These are phyloP conservation scores for Yamadazyma kitorensis DNA, from an alignment of 805 yeast genomes.

Conservation along the genomic window DNA sequence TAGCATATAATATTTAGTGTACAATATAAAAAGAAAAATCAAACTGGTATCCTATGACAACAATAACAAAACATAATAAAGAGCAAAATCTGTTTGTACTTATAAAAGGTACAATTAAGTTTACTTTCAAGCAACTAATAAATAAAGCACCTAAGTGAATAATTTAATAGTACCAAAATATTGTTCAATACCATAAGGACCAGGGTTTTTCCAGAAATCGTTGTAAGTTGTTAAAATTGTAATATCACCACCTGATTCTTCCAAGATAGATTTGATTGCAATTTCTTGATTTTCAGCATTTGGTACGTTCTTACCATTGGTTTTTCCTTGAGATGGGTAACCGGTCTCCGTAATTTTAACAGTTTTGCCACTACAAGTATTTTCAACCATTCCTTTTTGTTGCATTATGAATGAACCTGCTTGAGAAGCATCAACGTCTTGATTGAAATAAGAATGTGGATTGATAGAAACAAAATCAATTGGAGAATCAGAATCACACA, in stretches of 20 bases:
- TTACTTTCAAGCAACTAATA: no score
- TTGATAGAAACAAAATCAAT: slow-evolving; percentile 85
- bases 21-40: no score
- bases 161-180: slow-evolving; percentile 66
- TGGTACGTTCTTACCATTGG: slow-evolving; percentile 76
- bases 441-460: slow-evolving; percentile 82
- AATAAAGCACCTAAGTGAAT: no score
- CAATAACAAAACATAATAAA: no score
- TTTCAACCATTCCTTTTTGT: slow-evolving; percentile 55
- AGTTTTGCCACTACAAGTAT: slow-evolving; percentile 52
- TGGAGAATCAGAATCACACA: slow-evolving; percentile 61
- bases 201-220: slow-evolving; percentile 86
- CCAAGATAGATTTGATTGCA: slow-evolving; percentile 65
- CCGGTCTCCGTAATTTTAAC: slow-evolving; percentile 84
- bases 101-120: no score
- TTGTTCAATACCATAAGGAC: slow-evolving; percentile 82
- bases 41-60: no score
- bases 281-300: slow-evolving; percentile 61
- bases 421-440: slow-evolving; percentile 53
- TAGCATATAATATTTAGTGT: no score
- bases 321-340: slow-evolving; percentile 72
- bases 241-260: slow-evolving; percentile 54
- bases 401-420: slow-evolving; percentile 71
- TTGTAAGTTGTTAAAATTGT: slow-evolving; percentile 78
- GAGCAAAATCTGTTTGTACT: no score